Evolutionary conservation across 768 basidiomycete genomes (phyloP).

Genomic region (Lepiota subincarnata): DNA sequence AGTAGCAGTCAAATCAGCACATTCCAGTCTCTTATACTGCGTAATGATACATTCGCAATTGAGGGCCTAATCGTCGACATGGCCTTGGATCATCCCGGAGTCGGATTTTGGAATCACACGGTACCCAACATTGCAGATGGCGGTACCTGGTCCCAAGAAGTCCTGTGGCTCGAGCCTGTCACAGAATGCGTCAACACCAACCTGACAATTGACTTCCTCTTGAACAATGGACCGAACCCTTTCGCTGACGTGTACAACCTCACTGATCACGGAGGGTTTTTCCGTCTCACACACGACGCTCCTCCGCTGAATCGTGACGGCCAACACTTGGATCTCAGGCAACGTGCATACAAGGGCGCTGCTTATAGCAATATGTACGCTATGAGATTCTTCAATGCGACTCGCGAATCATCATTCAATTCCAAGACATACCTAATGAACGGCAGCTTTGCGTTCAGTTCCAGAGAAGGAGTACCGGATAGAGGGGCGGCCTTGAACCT

Average conservation of each 20-base stretch:
- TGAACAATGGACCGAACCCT: background rate
- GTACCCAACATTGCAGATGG: background rate
- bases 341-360: slow-evolving; percentile 20
- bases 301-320: slow-evolving; percentile 16
- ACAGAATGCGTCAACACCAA: slow-evolving; percentile 1
- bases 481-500: no score
- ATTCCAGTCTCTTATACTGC: background rate
- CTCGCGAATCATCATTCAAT: slow-evolving; percentile 14
- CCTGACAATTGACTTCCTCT: background rate
- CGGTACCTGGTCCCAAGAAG: background rate
- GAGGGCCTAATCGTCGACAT: slow-evolving; percentile 2
- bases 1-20: background rate
- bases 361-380: slow-evolving; percentile 16
- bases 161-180: slow-evolving; percentile 3
- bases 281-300: slow-evolving; percentile 2
- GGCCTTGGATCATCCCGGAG: background rate
- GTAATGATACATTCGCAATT: background rate
- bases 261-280: slow-evolving; percentile 2
- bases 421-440: slow-evolving; percentile 12
- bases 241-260: background rate
- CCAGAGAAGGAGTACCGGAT: background rate
- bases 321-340: slow-evolving; percentile 14
- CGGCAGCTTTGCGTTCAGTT: background rate
- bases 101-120: slow-evolving; percentile 2
- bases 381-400: slow-evolving; percentile 14